A percentile compares a stretch with the other conserved stretches of the same genome.
These are phyloP conservation scores for Mycena leptocephala DNA, from an alignment of 768 basidiomycete genomes.

Conservation along the genomic window DNA sequence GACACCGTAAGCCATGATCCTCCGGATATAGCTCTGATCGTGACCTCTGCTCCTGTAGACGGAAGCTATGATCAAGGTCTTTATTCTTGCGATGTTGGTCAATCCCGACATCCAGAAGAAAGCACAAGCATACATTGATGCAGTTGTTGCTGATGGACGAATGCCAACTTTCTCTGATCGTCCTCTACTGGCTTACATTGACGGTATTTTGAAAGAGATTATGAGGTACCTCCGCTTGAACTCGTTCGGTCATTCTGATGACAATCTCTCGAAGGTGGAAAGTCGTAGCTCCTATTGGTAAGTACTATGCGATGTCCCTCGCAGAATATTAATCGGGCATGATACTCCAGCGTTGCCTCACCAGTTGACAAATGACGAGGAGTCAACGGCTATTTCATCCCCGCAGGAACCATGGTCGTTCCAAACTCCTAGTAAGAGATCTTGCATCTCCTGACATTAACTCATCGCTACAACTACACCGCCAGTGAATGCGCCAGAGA, in stretches of 20 bases:
- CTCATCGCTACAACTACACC: conserved; percentile 2
- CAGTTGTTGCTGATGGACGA: conserved; percentile 8
- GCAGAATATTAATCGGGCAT: conserved; percentile 10
- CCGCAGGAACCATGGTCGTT: conserved; percentile 4
- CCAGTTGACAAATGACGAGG: conserved; percentile 2
- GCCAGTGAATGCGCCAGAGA: conserved; percentile 8
- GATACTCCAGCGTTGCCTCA: conserved; percentile 2
- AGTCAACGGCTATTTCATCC: conserved; percentile 8
- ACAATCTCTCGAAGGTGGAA: conserved; percentile 1
- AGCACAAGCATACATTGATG: conserved; percentile 1
- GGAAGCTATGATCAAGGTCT: conserved; percentile 3
- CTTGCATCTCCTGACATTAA: conserved; percentile 3
- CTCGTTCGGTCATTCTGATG: conserved; percentile 4
- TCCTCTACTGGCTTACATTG: conserved; percentile 4
- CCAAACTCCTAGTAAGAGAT: conserved; percentile 5
- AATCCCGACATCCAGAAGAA: neutral
- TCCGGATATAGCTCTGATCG: conserved; percentile 4
- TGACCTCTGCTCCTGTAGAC: conserved; percentile 2
- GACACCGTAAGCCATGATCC: conserved; percentile 3
- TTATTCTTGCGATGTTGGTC: conserved; percentile 9
- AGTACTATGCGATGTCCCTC: conserved; percentile 5
- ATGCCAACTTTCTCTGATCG: conserved; percentile 2
- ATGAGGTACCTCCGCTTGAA: conserved; percentile 8
- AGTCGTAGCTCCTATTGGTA: neutral
- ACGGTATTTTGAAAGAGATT: neutral